Percentiles rank a stretch among this genome's conserved stretches.
Conservation (phyloP, 2,329 filamentous ascomycete genomes). For the Cercospora zeina region DNA sequence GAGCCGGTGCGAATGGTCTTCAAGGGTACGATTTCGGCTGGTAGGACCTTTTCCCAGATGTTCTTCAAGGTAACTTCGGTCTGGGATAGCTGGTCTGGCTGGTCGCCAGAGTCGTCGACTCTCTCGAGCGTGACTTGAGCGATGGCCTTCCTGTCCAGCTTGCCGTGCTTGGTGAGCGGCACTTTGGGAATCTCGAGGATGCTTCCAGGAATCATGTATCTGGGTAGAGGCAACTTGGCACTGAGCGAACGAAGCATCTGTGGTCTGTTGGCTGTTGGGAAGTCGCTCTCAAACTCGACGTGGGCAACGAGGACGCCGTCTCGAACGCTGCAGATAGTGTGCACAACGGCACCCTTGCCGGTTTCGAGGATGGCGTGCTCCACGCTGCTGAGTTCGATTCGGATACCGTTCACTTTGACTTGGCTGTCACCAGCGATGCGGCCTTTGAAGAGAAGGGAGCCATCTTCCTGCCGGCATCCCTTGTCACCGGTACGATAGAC, state of each 20-base stretch:
- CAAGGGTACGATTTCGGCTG: background rate
- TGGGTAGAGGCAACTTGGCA: constrained; percentile 2
- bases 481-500: constrained; percentile 46
- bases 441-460: constrained; percentile 41
- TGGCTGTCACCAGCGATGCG: constrained; percentile 48
- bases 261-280: background rate
- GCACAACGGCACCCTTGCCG: constrained; percentile 29
- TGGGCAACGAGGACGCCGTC: constrained; percentile 40
- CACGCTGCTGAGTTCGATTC: constrained; percentile 52
- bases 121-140: background rate
- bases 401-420: constrained; percentile 50
- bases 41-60: background rate
- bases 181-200: constrained; percentile 4
- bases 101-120: background rate
- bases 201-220: constrained; percentile 18
- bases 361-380: constrained; percentile 36
- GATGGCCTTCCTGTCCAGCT: constrained; percentile 14
- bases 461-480: constrained; percentile 40
- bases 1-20: background rate
- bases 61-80: background rate
- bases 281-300: constrained; percentile 22
- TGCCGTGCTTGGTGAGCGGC: constrained; percentile 13
- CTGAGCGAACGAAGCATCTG: background rate
- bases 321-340: constrained; percentile 30
- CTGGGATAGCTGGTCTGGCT: background rate